Evolutionary conservation across 2,329 filamentous ascomycete species (phyloP).

Genomic region (Stagonosporopsis chrysanthemi): DNA sequence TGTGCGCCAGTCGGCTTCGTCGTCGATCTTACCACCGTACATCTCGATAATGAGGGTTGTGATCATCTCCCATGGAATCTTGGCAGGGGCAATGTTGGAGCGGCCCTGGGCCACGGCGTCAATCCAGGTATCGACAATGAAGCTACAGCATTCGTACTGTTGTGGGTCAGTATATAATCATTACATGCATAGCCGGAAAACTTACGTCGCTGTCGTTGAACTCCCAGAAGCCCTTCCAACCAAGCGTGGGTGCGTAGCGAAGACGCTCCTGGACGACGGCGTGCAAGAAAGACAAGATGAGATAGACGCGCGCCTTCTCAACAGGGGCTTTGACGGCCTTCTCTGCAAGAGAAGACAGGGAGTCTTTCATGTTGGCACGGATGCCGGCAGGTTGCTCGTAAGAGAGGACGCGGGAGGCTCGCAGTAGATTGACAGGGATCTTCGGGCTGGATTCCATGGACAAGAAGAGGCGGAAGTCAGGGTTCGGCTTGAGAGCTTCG

Average conservation of each 20-base stretch:
- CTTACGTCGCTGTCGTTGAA: constrained; percentile 99
- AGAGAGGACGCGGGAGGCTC: constrained; percentile 92
- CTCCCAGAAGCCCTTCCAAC: constrained; percentile 99
- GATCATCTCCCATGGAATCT: constrained; percentile 97
- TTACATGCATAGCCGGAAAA: constrained; percentile 33
- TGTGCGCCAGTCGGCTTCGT: constrained; percentile 80
- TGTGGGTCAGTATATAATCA: constrained; percentile 41
- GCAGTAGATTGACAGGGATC: constrained; percentile 94
- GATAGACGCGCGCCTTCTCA: constrained; percentile 87
- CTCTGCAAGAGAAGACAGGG: constrained; percentile 80
- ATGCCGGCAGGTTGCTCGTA: constrained; percentile 98
- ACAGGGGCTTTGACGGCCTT: constrained; percentile 83
- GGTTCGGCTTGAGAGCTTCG: constrained; percentile 91
- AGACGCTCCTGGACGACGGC: constrained; percentile 94
- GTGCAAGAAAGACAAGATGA: constrained; percentile 92
- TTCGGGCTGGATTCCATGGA: constrained; percentile 98
- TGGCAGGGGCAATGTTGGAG: constrained; percentile 90
- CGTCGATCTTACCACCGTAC: constrained; percentile 97
- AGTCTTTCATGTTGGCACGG: constrained; percentile 98
- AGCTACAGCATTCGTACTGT: constrained; percentile 95
- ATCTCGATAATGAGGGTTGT: constrained; percentile 89
- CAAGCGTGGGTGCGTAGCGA: constrained; percentile 89
- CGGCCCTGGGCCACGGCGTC: constrained; percentile 82
- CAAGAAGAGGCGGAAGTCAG: constrained; percentile 91
- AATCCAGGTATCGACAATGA: constrained; percentile 95